A percentile compares a stretch with the other conserved stretches of the same genome.
These are phyloP conservation scores for Bromus sterilis DNA, from an alignment of 176 grass and related monocot genomes.

Conservation along the genomic window DNA sequence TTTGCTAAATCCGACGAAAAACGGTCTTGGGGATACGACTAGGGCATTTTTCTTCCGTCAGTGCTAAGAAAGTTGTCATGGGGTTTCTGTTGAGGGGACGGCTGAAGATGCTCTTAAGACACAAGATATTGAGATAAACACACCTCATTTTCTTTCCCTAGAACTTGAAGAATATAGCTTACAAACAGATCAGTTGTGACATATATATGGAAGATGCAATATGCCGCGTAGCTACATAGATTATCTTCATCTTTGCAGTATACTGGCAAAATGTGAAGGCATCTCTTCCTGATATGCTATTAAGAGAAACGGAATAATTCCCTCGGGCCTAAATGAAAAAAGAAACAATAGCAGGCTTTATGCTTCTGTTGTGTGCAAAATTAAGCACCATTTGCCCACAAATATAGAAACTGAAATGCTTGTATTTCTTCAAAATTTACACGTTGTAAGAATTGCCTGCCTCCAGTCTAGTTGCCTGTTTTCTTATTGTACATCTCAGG, in stretches of 20 bases:
- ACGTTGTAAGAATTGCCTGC: neutral
- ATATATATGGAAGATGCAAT: neutral
- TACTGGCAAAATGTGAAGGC: neutral
- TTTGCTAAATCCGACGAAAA: too few relatives aligned
- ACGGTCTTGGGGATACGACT: too few relatives aligned
- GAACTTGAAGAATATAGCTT: neutral
- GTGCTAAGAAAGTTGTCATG: too few relatives aligned
- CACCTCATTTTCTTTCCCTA: neutral
- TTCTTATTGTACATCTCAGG: slow-evolving; percentile 62
- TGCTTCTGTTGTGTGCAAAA: slow-evolving; percentile 18
- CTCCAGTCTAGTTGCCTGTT: slow-evolving; percentile 20
- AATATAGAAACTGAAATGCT: neutral
- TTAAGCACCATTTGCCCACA: neutral
- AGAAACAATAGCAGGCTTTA: neutral
- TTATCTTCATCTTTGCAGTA: neutral
- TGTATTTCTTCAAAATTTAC: neutral
- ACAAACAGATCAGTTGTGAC: neutral
- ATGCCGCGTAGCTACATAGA: slow-evolving; percentile 6
- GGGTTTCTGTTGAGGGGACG: too few relatives aligned
- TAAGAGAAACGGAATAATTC: neutral
- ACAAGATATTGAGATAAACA: neutral
- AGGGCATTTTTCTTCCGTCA: too few relatives aligned
- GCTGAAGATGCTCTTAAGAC: too few relatives aligned
- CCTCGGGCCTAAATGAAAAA: neutral
- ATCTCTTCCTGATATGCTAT: neutral